Evolutionary conservation across 306 rosid species (phyloP).

Genomic region (Calophaca sinica): DNA sequence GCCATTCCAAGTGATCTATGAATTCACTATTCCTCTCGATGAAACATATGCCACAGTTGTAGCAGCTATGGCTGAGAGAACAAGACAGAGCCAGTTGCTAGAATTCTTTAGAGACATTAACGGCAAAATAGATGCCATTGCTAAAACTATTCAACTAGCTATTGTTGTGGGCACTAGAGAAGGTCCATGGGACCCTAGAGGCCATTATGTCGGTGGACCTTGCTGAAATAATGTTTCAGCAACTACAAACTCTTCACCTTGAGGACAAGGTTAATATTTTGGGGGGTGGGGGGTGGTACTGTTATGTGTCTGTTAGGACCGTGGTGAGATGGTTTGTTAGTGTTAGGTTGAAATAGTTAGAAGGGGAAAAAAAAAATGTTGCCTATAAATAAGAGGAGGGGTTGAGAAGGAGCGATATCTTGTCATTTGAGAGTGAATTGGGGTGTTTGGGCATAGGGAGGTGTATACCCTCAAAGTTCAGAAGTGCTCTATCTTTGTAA

Average conservation of each 20-base stretch:
- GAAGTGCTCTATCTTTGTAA: neutral
- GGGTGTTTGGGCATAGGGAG: neutral
- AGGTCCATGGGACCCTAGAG: neutral
- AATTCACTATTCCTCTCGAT: too few relatives aligned
- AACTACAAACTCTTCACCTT: neutral
- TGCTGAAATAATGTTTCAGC: neutral
- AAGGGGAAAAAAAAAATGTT: neutral
- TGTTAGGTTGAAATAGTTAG: constrained; percentile 6
- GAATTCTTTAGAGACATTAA: too few relatives aligned
- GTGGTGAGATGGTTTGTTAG: neutral
- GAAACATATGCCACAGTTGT: neutral
- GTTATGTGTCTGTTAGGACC: neutral
- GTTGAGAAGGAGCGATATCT: neutral
- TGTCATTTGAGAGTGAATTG: neutral
- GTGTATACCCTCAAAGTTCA: neutral
- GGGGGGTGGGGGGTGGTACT: neutral
- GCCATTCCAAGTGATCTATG: too few relatives aligned
- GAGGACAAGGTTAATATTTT: neutral
- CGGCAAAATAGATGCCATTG: too few relatives aligned
- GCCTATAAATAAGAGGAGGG: neutral
- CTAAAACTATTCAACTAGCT: too few relatives aligned
- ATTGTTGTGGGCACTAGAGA: too few relatives aligned
- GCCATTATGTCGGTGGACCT: neutral
- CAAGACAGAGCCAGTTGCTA: neutral
- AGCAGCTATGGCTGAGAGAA: neutral